Percentiles rank a stretch among this genome's conserved stretches.
Evolutionary conservation across 768 basidiomycete species (phyloP).

Genomic region (Sarcodon sp.): DNA sequence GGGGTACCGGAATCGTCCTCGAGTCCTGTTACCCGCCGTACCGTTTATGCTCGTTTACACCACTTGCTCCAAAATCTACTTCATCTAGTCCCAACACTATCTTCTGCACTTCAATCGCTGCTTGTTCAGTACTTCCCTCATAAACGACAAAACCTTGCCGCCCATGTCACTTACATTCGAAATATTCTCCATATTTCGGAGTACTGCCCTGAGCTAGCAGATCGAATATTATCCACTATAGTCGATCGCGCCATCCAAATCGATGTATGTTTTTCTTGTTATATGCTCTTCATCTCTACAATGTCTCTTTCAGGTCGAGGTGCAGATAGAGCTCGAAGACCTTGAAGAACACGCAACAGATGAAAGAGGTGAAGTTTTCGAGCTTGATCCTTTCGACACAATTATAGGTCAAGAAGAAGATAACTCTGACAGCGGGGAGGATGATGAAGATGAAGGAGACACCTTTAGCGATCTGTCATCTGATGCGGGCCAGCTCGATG

Average conservation of each 20-base stretch:
- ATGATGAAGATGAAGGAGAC: conserved; percentile 36
- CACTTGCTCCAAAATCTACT: conserved; percentile 78
- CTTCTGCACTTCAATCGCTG: conserved; percentile 76
- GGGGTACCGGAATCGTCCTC: conserved; percentile 51
- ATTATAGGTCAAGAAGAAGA: conserved; percentile 66
- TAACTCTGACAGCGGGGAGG: conserved; percentile 36
- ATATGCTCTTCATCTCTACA: not conserved
- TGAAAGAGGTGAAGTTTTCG: conserved; percentile 47
- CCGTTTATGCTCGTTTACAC: conserved; percentile 81
- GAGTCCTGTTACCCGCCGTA: conserved; percentile 62
- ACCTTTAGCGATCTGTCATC: conserved; percentile 69
- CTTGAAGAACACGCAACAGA: conserved; percentile 52
- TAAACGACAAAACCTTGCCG: conserved; percentile 71
- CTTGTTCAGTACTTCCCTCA: conserved; percentile 84
- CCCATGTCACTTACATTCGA: conserved; percentile 82
- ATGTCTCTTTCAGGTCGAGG: conserved; percentile 58
- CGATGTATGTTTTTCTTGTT: conserved; percentile 47
- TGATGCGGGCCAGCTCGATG: conserved; percentile 28
- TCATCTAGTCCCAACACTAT: conserved; percentile 82
- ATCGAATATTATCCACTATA: conserved; percentile 75
- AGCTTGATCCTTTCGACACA: conserved; percentile 80
- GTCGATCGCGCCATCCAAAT: conserved; percentile 93
- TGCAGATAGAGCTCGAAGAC: conserved; percentile 92
- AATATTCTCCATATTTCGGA: conserved; percentile 74
- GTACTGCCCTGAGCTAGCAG: conserved; percentile 82